phyloP scores from a whole-genome alignment of 1,139 yeast species.

The Yarrowia galli region DNA sequence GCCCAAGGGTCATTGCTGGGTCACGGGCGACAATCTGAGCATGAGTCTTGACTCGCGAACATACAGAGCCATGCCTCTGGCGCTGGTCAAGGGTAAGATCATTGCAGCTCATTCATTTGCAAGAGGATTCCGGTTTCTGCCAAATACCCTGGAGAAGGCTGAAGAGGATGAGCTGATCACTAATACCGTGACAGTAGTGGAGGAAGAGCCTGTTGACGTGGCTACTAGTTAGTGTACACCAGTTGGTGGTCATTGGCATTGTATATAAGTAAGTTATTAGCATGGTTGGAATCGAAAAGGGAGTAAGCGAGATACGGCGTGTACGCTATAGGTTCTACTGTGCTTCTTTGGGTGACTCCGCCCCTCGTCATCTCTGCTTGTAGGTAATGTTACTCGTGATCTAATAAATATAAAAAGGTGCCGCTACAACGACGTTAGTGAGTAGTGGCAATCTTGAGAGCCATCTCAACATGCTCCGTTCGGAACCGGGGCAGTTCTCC shows the following conservation, averaged over 20 bases:
- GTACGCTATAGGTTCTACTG: not conserved
- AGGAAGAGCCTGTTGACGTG: slow-evolving; percentile 4
- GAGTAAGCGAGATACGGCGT: not conserved
- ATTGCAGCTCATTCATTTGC: slow-evolving; percentile 58
- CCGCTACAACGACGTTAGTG: slow-evolving; percentile 7
- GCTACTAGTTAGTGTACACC: slow-evolving; percentile 6
- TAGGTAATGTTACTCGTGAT: not conserved
- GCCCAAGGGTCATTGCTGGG: slow-evolving; percentile 90
- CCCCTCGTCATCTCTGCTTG: not conserved
- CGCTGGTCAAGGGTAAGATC: slow-evolving; percentile 83
- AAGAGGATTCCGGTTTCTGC: slow-evolving; percentile 40
- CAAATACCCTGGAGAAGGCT: slow-evolving; percentile 54
- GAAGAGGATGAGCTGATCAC: slow-evolving; percentile 11
- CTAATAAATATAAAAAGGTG: slow-evolving; percentile 27
- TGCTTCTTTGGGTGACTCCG: too few relatives aligned
- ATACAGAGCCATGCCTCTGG: slow-evolving; percentile 89
- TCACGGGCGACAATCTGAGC: slow-evolving; percentile 90
- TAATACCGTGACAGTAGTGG: slow-evolving; percentile 15
- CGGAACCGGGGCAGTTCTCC: slow-evolving; percentile 37
- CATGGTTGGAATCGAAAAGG: not conserved
- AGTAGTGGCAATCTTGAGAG: slow-evolving; percentile 16
- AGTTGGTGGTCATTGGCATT: not conserved
- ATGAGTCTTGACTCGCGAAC: slow-evolving; percentile 91
- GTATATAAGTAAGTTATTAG: slow-evolving; percentile 26
- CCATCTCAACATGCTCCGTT: slow-evolving; percentile 21